Percentiles rank a stretch among this genome's conserved stretches.
phyloP scores from a whole-genome alignment of 1,284 basidiomycete genomes.

The Ceraceosorus bombacis region DNA sequence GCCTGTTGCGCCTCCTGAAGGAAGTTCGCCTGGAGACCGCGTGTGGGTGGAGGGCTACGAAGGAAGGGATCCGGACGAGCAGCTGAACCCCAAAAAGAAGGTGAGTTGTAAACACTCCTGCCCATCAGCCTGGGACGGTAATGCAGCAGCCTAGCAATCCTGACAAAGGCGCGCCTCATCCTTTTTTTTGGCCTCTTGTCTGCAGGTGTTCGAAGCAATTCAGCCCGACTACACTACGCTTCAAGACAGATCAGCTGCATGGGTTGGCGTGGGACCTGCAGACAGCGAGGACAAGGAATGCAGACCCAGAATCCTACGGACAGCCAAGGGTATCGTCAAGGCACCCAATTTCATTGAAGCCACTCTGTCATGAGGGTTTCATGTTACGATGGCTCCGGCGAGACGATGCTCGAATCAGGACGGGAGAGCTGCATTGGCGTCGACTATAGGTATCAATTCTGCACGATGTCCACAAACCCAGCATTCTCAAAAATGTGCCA shows the following conservation, averaged over 20 bases:
- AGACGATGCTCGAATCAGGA: too few relatives aligned
- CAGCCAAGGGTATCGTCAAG: constrained; percentile 32
- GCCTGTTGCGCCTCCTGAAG: constrained; percentile 42
- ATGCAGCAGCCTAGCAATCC: not conserved
- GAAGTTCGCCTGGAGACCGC: constrained; percentile 37
- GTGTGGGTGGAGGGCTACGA: constrained; percentile 46
- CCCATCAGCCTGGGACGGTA: not conserved
- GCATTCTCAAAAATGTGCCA: too few relatives aligned
- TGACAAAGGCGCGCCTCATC: too few relatives aligned
- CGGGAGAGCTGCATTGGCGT: too few relatives aligned
- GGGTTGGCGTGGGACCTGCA: constrained; percentile 39
- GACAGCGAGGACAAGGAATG: constrained; percentile 41
- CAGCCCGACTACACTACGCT: constrained; percentile 44
- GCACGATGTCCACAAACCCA: too few relatives aligned
- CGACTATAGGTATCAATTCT: too few relatives aligned
- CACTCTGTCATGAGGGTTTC: constrained; percentile 27
- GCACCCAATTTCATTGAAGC: constrained; percentile 39
- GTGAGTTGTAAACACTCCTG: constrained; percentile 12
- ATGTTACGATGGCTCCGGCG: not conserved
- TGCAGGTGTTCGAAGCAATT: constrained; percentile 46
- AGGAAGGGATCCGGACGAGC: constrained; percentile 37
- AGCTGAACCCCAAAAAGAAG: constrained; percentile 49
- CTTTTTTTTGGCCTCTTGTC: not conserved
- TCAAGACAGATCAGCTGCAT: constrained; percentile 31
- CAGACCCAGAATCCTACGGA: constrained; percentile 29